These are phyloP conservation scores for Cruciata laevipes DNA, from an alignment of 257 asterid species.

Conservation along the genomic window DNA sequence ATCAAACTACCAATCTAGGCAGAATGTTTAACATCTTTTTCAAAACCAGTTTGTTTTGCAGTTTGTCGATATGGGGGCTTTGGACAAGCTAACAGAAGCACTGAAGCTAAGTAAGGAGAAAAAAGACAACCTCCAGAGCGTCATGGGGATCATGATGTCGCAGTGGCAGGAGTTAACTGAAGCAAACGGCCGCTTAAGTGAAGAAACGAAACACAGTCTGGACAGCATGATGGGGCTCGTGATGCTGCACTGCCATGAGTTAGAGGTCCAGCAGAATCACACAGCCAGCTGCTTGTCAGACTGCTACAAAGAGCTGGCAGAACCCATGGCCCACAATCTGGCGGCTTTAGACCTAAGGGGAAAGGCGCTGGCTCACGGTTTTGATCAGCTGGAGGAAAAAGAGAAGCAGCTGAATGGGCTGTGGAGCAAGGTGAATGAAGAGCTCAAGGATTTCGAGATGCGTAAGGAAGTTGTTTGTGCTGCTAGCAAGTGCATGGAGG, in stretches of 20 bases:
- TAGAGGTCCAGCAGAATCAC: not conserved
- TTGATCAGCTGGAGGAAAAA: slow-evolving; percentile 11
- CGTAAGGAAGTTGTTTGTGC: too few species aligned
- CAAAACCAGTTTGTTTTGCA: too few species aligned
- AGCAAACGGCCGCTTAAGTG: not conserved
- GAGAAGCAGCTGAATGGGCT: not conserved
- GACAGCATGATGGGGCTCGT: slow-evolving; percentile 2
- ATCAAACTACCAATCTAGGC: too few species aligned
- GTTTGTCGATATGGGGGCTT: too few species aligned
- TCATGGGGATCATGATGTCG: too few species aligned
- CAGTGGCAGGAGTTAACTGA: not conserved
- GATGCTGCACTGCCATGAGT: slow-evolving; percentile 8
- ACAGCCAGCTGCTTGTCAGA: not conserved
- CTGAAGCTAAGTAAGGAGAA: too few species aligned
- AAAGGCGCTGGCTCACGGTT: not conserved
- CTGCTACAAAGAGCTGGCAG: slow-evolving; percentile 13
- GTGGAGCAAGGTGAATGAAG: slow-evolving; percentile 5
- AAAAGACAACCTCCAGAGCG: too few species aligned
- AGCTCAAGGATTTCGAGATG: not conserved
- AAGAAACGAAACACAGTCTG: slow-evolving; percentile 4
- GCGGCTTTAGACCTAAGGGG: not conserved
- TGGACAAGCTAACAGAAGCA: slow-evolving; percentile 3
- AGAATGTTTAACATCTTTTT: too few species aligned
- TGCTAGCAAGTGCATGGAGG: too few species aligned
- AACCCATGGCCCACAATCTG: not conserved